Evolutionary conservation across 192 early-diverging fungal genomes (phyloP).

Genomic region (Rhizophlyctis rosea): DNA sequence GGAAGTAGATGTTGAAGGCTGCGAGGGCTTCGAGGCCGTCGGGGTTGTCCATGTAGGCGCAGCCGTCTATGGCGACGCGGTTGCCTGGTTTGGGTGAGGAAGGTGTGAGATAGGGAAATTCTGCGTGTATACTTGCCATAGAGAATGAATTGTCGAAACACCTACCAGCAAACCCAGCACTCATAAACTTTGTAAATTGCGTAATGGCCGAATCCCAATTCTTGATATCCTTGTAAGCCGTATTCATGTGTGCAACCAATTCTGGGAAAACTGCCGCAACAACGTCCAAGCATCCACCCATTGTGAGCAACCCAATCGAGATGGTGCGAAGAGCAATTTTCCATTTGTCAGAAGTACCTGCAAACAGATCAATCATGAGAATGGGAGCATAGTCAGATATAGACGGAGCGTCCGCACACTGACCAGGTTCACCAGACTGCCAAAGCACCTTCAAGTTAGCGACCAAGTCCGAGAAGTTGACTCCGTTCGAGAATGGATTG

Average conservation of each 20-base stretch:
- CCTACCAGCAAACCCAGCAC: background rate
- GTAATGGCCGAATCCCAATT: background rate
- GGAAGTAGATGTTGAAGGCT: slow-evolving; percentile 2
- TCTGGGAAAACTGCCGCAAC: background rate
- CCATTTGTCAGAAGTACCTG: no score
- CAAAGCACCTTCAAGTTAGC: slow-evolving; percentile 2
- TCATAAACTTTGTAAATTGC: background rate
- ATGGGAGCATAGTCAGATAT: no score
- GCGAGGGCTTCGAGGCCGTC: slow-evolving; percentile 5
- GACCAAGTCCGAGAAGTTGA: slow-evolving; percentile 6
- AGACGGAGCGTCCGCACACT: no score
- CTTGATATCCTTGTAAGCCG: slow-evolving; percentile 7
- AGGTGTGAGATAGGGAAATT: no score
- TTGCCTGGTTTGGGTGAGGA: no score
- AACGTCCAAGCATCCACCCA: slow-evolving; percentile 5
- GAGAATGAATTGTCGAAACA: background rate
- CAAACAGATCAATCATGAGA: no score
- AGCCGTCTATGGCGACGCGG: no score
- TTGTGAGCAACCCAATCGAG: slow-evolving; percentile 1
- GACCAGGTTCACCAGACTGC: background rate
- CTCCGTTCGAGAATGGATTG: background rate
- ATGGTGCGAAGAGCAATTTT: background rate
- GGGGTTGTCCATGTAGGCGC: slow-evolving; percentile 1
- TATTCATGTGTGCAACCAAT: slow-evolving; percentile 3
- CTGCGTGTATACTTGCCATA: no score